These are phyloP conservation scores for Oryza rufipogon DNA, from an alignment of 176 grass and related monocot genomes.

Conservation along the genomic window DNA sequence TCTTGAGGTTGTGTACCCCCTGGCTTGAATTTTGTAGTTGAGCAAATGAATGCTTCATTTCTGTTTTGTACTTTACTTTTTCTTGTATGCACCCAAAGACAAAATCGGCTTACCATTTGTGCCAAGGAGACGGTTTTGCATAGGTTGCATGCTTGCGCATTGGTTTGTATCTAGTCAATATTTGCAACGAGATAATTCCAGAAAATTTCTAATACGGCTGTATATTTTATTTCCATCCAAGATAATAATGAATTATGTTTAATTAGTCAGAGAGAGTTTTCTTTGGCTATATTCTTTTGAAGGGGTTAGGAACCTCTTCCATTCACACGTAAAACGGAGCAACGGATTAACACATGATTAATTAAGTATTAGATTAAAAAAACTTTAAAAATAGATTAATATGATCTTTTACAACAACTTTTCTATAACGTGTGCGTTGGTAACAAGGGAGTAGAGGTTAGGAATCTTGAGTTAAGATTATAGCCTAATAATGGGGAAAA, in stretches of 20 bases:
- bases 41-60: background rate
- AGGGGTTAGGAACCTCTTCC: no score
- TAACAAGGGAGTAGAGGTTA: no score
- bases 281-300: no score
- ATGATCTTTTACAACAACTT: no score
- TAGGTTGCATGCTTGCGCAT: background rate
- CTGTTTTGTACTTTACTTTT: background rate
- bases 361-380: no score
- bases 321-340: no score
- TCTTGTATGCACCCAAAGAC: background rate
- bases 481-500: background rate
- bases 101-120: background rate
- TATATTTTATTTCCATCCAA: background rate
- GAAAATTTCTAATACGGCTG: background rate
- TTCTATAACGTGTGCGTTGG: no score
- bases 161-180: background rate
- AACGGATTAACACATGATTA: no score
- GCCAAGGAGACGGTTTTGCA: background rate
- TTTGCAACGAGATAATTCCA: background rate
- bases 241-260: background rate
- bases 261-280: background rate
- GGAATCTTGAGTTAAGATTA: no score
- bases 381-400: no score
- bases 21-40: background rate
- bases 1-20: background rate